Base-by-base conservation (phyloP, 257 asterid species). In the Anisodus acutangulus region DNA sequence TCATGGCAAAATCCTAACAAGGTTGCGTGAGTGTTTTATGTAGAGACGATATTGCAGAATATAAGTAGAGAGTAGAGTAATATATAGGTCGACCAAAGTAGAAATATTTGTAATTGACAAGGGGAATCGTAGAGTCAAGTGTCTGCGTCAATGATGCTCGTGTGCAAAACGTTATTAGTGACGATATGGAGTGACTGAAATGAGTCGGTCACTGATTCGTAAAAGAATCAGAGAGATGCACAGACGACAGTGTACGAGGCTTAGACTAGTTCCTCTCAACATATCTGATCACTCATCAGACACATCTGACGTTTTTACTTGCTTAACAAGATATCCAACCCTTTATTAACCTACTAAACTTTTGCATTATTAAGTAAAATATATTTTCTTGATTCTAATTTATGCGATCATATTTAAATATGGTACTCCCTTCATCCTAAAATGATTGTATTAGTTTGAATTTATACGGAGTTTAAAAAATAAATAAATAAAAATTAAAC, bases 81-180 rank as follows among this genome's bases (percentile, higher is more conserved):
- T 41, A 31, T 17, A 59, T 51, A 76, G 81, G 45, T 51, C 11
- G 81, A 76, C 45, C 13, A 76, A 76, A 76, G 47, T 22, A 60
- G 22, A 51, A 76, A 51, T 6, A 49, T 12, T 39, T 39, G 11
- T 72, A 8, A 41, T 49, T 76, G 81, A 76, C 63, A 76, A 19
- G 80, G 8, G 59, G 59, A 72, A n/a, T 45, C 80, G 1, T n/a
- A 72, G n/a, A 71, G 58, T 45, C 41, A 19, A 76, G 81, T 51
- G 81, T 72, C 60, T 72, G 9, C 43, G 60, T 26, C 81, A 51
- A 76, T 51, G 63, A 76, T 76, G 63, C 63, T 51, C 81, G 22
- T 76, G 63, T 8, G 62, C 4, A 22, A 22, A 74, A 74, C 62
- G 62, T 51, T 51, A 76, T 13, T 10, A 22, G 81, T 76, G 63